These are phyloP conservation scores for Zizania latifolia DNA, from an alignment of 176 grass and related monocot species.

Conservation along the genomic window DNA sequence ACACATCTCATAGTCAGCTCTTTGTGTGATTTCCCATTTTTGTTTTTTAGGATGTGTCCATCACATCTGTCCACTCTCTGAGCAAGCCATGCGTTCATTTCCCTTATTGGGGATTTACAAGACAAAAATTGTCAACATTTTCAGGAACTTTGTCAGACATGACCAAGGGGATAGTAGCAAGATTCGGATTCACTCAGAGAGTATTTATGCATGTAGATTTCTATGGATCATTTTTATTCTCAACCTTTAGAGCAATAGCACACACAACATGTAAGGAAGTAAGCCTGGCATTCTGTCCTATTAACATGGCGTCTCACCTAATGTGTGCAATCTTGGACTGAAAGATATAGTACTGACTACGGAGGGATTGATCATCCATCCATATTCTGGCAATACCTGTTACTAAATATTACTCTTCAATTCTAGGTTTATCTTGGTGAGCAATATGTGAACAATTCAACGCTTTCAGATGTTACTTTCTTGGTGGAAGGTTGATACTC, in stretches of 20 bases:
- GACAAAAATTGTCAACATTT: not conserved
- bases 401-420: not conserved
- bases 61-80: not conserved
- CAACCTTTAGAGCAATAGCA: not conserved
- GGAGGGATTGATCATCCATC: not conserved
- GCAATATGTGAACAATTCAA: slow-evolving; percentile 92
- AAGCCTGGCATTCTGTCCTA: not conserved
- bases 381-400: slow-evolving; percentile 5
- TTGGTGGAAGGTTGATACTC: slow-evolving; percentile 86
- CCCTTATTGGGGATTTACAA: not conserved
- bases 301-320: not conserved
- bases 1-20: not conserved
- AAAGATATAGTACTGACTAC: not conserved
- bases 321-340: not conserved
- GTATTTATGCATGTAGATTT: not conserved
- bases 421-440: slow-evolving; percentile 93
- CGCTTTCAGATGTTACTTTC: slow-evolving; percentile 94
- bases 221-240: not conserved
- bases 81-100: not conserved
- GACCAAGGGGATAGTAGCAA: not conserved
- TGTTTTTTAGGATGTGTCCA: not conserved
- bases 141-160: not conserved
- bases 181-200: not conserved
- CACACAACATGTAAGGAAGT: no score
- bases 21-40: no score